These are phyloP conservation scores for Diaporthe batatas DNA, from an alignment of 2,329 filamentous ascomycete genomes.

Conservation along the genomic window DNA sequence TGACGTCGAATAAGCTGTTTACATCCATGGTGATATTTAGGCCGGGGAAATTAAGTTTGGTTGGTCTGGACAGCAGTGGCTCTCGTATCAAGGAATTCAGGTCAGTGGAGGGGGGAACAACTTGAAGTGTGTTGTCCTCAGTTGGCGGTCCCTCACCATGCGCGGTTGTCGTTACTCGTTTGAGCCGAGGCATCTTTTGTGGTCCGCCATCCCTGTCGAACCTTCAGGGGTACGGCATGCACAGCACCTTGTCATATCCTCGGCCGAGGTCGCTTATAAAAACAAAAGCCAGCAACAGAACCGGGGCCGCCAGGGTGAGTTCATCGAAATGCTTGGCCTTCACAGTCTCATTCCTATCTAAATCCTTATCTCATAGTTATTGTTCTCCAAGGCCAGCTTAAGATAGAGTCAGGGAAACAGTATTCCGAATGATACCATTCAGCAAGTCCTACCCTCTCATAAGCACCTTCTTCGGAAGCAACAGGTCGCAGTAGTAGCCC, in stretches of 20 bases:
- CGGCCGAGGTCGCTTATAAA: background rate
- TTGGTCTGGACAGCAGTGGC: fast-evolving
- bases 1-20: slow-evolving; percentile 68
- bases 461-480: no score
- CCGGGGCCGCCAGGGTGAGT: no score
- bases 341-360: no score
- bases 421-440: no score
- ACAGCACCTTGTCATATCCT: background rate
- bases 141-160: background rate
- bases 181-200: slow-evolving; percentile 30
- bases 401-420: no score
- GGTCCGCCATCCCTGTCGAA: slow-evolving; percentile 8
- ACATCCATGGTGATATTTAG: slow-evolving; percentile 59
- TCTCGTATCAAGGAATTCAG: background rate
- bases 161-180: slow-evolving; percentile 1
- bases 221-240: slow-evolving; percentile 5
- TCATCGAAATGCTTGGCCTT: no score
- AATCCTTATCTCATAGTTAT: no score
- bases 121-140: background rate
- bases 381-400: no score
- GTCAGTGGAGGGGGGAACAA: background rate
- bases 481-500: no score
- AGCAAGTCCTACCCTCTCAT: no score
- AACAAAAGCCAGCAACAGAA: no score
- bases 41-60: no score